These are phyloP conservation scores for Strobilomyces dryophilus DNA, from an alignment of 768 basidiomycete species.

Conservation along the genomic window DNA sequence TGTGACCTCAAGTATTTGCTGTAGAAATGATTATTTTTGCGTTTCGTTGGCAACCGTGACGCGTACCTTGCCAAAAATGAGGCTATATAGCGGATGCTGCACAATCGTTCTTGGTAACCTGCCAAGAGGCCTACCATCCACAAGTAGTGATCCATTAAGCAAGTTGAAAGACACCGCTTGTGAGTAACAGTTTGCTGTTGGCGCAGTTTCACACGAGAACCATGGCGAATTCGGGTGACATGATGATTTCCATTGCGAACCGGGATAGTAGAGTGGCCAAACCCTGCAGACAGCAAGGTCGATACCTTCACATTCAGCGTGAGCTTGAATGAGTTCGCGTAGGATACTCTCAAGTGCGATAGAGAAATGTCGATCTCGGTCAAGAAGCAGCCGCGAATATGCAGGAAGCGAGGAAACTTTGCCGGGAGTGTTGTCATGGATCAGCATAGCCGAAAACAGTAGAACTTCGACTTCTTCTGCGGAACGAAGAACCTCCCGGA, in stretches of 20 bases:
- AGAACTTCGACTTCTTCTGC: conserved; percentile 22
- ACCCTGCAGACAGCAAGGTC: conserved; percentile 16
- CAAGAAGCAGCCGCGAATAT: conserved; percentile 18
- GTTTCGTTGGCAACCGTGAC: not conserved
- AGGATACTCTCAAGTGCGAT: conserved; percentile 17
- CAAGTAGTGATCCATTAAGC: conserved; percentile 24
- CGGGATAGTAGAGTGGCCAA: conserved; percentile 24
- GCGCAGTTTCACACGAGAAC: conserved; percentile 19
- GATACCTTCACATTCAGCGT: conserved; percentile 5
- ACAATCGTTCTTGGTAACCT: conserved; percentile 19
- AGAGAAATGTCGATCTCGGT: conserved; percentile 31
- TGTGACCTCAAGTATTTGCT: conserved; percentile 15
- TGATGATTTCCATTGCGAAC: conserved; percentile 19
- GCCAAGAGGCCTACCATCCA: conserved; percentile 25
- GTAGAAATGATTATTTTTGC: not conserved
- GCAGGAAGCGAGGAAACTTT: not conserved
- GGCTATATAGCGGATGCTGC: conserved; percentile 17
- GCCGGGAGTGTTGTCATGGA: conserved; percentile 23
- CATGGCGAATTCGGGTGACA: conserved; percentile 17
- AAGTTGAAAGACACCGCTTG: conserved; percentile 23
- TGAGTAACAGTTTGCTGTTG: conserved; percentile 4
- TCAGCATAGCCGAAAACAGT: conserved; percentile 22
- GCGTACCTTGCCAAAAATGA: conserved; percentile 21
- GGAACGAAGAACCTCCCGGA: conserved; percentile 7
- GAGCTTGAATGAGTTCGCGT: not conserved